Evolutionary conservation across 306 rosid species (phyloP).

Genomic region (Purshia tridentata): DNA sequence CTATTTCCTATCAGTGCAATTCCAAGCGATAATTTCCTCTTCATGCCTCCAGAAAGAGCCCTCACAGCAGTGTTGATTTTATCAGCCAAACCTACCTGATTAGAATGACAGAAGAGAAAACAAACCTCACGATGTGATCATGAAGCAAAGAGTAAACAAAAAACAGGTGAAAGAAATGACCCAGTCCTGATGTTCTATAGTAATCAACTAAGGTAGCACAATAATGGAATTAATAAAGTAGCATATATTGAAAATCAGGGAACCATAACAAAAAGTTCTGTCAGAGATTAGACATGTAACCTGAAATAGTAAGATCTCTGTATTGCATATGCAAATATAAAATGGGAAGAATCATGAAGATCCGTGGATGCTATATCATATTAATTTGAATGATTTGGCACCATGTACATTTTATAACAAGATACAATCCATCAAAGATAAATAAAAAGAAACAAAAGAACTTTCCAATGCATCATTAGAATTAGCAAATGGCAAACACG

Average conservation of each 20-base stretch:
- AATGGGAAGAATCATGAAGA: not conserved
- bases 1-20: conserved; percentile 91
- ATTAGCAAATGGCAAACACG: conserved; percentile 1
- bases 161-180: not conserved
- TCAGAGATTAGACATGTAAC: not conserved
- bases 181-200: not conserved
- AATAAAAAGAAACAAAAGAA: not conserved
- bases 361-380: not conserved
- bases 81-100: conserved; percentile 94
- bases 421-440: not conserved
- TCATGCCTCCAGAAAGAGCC: conserved; percentile 97
- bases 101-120: conserved; percentile 30
- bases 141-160: not conserved
- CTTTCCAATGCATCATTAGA: not conserved
- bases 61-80: conserved; percentile 68
- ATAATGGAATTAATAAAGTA: not conserved
- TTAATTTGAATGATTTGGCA: not conserved
- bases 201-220: not conserved
- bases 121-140: conserved; percentile 3
- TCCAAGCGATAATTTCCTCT: conserved; percentile 95
- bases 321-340: not conserved
- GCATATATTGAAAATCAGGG: not conserved
- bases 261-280: not conserved
- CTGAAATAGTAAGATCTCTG: conserved; percentile 8
- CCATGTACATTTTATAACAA: not conserved